Base-by-base conservation (phyloP, 2,329 filamentous ascomycete genomes). In the Intubia oerlemansii region DNA sequence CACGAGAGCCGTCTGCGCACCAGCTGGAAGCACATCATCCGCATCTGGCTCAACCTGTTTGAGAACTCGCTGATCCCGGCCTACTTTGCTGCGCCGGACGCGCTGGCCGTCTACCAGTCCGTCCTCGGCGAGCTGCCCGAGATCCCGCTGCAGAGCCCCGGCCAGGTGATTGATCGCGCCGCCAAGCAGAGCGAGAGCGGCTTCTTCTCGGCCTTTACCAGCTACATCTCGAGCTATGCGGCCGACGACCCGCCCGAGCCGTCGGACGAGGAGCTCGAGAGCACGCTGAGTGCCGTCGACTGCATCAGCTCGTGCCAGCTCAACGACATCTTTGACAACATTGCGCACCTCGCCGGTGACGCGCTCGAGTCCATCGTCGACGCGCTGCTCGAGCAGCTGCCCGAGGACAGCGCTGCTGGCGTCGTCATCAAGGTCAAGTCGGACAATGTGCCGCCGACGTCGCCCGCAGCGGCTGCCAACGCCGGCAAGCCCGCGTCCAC, bases 211-310 rank as follows among this genome's bases (percentile, higher is more conserved):
- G 82, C 85, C 1, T 80, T 98, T 42, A 90, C 85, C 1, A 91
- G 79, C 5, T 98, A 95, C 43, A 82, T 98, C 18, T 91, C 84
- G n/a, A 95, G 85, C 48, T 95, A 98, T 47, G 88, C 90, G 24
- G 90, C 88, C 9, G 88, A 95, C 48, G 88, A 98, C 44, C 88
- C 88, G 10, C 88, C 88, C 0, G 88, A 98, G 52, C 88, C 88
- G 3, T 95, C 88, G 2, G 82, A 95, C 38, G 85, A 95, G 46
- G 88, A 98, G 47, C 62, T 98, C 17, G 88, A 98, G 43, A 92
- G 88, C 45, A 95, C 88, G 0, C 57, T 98, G 8, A 88, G 79
- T 45, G 85, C 88, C 1, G 78, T 93, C 3, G 88, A 95, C 46
- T 98, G 85, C 42, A 72, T 98, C 24, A 85, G 79, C 40, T 76